phyloP scores from a whole-genome alignment of 78 protist species.

The Speleostelium caveatum region DNA sequence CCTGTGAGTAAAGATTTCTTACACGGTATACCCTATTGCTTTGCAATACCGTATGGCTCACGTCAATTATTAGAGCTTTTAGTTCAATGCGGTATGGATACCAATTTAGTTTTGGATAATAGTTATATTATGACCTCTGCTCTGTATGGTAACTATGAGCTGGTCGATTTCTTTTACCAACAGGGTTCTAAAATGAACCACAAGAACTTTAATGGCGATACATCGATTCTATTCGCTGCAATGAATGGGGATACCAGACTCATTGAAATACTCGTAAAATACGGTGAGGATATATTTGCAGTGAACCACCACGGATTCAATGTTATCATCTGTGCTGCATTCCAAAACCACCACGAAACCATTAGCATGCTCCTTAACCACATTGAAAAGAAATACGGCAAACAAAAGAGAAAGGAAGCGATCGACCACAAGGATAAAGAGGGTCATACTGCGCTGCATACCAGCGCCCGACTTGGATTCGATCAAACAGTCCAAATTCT shows the following conservation, averaged over 20 bases:
- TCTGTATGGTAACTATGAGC: constrained; percentile 34
- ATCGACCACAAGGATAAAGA: constrained; percentile 48
- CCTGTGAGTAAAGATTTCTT: background rate
- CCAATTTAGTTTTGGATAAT: background rate
- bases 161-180: constrained; percentile 21
- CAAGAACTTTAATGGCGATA: constrained; percentile 30
- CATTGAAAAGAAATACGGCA: constrained; percentile 17
- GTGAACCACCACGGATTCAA: constrained; percentile 47
- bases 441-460: constrained; percentile 47
- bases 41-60: constrained; percentile 34
- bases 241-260: constrained; percentile 58
- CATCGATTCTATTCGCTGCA: constrained; percentile 40
- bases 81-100: constrained; percentile 7
- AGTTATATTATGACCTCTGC: constrained; percentile 50
- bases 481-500: constrained; percentile 6
- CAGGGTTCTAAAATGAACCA: background rate
- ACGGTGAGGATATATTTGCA: constrained; percentile 22
- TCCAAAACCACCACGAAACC: constrained; percentile 26
- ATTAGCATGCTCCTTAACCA: background rate
- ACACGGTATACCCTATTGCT: constrained; percentile 31
- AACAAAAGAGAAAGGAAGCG: constrained; percentile 6
- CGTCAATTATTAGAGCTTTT: background rate
- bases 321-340: constrained; percentile 56
- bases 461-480: constrained; percentile 33
- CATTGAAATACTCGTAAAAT: constrained; percentile 2